A percentile compares a stretch with the other conserved stretches of the same genome.
phyloP scores from a whole-genome alignment of 257 asterid genomes.

The Mentha longifolia region DNA sequence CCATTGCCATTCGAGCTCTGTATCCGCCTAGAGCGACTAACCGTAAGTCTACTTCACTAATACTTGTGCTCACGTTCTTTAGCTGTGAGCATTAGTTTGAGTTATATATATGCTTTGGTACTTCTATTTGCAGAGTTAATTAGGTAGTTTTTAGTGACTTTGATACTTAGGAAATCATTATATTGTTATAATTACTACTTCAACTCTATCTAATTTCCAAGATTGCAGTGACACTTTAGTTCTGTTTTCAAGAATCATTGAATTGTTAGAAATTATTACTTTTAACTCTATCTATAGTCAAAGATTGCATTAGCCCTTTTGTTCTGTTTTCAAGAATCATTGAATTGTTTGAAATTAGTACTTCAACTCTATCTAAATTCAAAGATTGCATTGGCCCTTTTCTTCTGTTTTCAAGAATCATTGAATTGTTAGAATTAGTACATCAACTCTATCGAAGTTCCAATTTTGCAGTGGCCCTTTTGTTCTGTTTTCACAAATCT shows the following conservation, averaged over 20 bases:
- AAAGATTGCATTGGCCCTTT: background rate
- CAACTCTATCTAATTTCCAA: background rate
- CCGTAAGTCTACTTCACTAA: slow-evolving; percentile 47
- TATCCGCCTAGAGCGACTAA: slow-evolving; percentile 83
- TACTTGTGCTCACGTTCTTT: background rate
- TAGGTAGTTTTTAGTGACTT: background rate
- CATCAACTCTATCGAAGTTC: background rate
- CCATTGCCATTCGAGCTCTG: slow-evolving; percentile 70
- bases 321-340: no score
- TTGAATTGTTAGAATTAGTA: no score
- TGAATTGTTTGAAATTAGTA: background rate
- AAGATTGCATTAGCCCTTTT: no score
- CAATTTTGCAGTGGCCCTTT: no score
- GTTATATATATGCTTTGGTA: background rate
- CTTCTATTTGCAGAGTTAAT: background rate
- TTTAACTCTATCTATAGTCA: no score
- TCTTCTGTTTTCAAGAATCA: background rate
- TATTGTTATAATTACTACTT: background rate
- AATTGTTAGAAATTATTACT: no score
- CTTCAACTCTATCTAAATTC: background rate
- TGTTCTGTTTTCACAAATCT: no score
- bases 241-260: background rate
- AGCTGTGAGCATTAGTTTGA: background rate
- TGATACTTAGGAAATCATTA: background rate
- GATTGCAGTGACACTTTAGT: background rate